Evolutionary conservation across 352 stramenopile genomes (phyloP).

Genomic region (Phytophthora ohioensis): DNA sequence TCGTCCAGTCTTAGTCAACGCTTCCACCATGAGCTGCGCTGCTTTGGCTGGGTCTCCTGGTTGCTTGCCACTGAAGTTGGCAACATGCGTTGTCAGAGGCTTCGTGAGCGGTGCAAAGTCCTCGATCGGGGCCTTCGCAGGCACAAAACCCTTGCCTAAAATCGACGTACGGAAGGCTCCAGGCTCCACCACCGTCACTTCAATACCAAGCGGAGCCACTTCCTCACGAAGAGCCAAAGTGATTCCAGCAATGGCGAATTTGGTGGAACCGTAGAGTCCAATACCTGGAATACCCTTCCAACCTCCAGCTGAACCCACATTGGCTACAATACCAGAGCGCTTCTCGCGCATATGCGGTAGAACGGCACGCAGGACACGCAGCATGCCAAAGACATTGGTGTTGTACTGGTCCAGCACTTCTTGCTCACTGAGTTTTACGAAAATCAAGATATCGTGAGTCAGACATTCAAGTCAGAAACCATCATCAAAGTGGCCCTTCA

Average conservation of each 20-base stretch:
- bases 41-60: slow-evolving; percentile 44
- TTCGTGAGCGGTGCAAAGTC: slow-evolving; percentile 40
- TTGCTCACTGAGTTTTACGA: slow-evolving; percentile 34
- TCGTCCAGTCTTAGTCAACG: slow-evolving; percentile 47
- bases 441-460: slow-evolving; percentile 29
- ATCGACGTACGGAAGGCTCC: slow-evolving; percentile 51
- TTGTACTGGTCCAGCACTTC: slow-evolving; percentile 51
- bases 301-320: slow-evolving; percentile 50
- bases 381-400: slow-evolving; percentile 59
- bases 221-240: slow-evolving; percentile 45
- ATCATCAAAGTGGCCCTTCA: slow-evolving; percentile 20
- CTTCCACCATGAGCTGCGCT: slow-evolving; percentile 43
- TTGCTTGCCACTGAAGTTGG: slow-evolving; percentile 43
- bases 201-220: slow-evolving; percentile 45
- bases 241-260: slow-evolving; percentile 51
- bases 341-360: slow-evolving; percentile 53
- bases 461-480: slow-evolving; percentile 33
- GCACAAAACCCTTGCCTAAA: slow-evolving; percentile 34
- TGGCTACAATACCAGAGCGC: slow-evolving; percentile 46
- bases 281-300: slow-evolving; percentile 38
- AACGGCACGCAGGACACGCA: slow-evolving; percentile 41
- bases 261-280: slow-evolving; percentile 52
- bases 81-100: slow-evolving; percentile 36
- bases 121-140: slow-evolving; percentile 29
- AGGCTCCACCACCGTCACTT: slow-evolving; percentile 52